These are phyloP conservation scores for Neurospora discreta DNA, from an alignment of 495 filamentous ascomycete genomes.

Conservation along the genomic window DNA sequence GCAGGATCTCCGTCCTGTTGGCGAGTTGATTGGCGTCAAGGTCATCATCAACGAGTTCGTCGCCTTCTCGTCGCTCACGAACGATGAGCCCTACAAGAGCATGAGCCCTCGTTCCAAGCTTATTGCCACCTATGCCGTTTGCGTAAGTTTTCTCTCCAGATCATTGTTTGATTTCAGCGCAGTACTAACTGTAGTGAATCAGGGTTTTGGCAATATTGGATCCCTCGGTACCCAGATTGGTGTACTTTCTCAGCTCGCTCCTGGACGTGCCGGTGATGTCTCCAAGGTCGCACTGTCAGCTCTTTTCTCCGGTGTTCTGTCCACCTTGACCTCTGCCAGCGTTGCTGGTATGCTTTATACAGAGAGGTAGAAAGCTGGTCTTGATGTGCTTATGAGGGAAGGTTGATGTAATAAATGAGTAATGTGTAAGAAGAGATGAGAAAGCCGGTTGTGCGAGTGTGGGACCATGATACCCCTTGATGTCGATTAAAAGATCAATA, in stretches of 20 bases:
- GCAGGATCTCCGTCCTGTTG: slow-evolving; percentile 60
- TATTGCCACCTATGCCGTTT: slow-evolving; percentile 83
- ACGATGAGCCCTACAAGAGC: slow-evolving; percentile 44
- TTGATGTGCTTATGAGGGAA: not conserved
- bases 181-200: slow-evolving; percentile 53
- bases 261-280: slow-evolving; percentile 61
- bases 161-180: not conserved
- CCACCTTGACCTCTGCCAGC: slow-evolving; percentile 68
- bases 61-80: slow-evolving; percentile 49
- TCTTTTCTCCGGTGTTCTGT: slow-evolving; percentile 64
- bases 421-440: not conserved
- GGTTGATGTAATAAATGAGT: not conserved
- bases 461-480: not conserved
- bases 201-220: slow-evolving; percentile 72
- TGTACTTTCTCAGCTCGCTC: slow-evolving; percentile 71
- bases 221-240: slow-evolving; percentile 80
- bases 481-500: not conserved
- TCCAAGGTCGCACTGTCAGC: slow-evolving; percentile 65
- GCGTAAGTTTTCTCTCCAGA: slow-evolving; percentile 46
- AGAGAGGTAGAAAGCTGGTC: not conserved
- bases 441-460: not conserved
- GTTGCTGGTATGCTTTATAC: slow-evolving; percentile 55
- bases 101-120: slow-evolving; percentile 59
- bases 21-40: slow-evolving; percentile 71
- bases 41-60: slow-evolving; percentile 67